Evolutionary conservation across 129 eudicot species (phyloP), one percentile per base, ranked within the genome.

Genomic region (Pseudognaphalium luteoalbum): DNA sequence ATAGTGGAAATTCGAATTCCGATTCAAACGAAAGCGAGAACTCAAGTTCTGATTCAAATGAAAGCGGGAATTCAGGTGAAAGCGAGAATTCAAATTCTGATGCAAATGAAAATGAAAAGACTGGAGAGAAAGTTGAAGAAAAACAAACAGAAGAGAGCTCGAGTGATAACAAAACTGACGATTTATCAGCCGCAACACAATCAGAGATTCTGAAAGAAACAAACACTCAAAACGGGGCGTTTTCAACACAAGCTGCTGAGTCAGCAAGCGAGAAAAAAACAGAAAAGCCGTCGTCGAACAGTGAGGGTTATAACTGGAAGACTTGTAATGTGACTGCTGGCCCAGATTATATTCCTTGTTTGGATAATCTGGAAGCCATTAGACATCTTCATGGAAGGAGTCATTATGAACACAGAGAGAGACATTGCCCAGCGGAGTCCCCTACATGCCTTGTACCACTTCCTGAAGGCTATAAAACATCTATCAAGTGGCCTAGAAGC

Each of bases 361-460:
- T 88, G 34, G 93, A 88, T 78, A 88, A 88, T 72, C 42, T 76
- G 71, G 85, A 86, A 81, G 93, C 90, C 7, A 88, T 88, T 70
- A 80, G 74, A 66, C 84, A 81, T 61, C 93, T 88, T 78, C 86
- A 68, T 42, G 76, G 76, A 25, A 74, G 81, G 42, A 62, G 80
- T 32, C 93, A 88, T 81, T 88, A 85, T 41, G 85, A 88, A 62
- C 93, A 88, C 80, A 70, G 90, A 34, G 93, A 88, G 71, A 81
- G 93, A 30, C 93, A 88, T 75, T 88, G 93, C 78, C 93, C 93
- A 39, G 76, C 80, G 25, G 88, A 86, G 54, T 71, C 87, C 33
- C 90, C 90, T n/a, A 88, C 90, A 15, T 88, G 93, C 84, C 88
- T 88, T 67, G 93, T 88, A 9, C 74, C 90, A 52, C 82, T 88